Conservation (phyloP, 805 yeast genomes). For the Wickerhamiella kazuoi region DNA sequence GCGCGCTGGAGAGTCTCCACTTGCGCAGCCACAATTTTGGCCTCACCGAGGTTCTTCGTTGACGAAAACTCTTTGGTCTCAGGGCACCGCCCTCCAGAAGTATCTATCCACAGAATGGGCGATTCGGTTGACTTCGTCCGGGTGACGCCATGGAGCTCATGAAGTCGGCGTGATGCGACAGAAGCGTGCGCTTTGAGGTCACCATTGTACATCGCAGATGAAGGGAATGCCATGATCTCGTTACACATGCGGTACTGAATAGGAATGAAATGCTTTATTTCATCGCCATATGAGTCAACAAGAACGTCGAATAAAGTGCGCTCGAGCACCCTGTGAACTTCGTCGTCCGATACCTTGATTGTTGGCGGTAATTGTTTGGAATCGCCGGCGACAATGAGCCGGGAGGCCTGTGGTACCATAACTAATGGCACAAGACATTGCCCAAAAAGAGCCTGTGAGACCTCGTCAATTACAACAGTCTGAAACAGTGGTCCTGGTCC, state of each 20-base stretch:
- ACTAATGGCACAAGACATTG: conserved; percentile 92
- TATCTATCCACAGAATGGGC: conserved; percentile 70
- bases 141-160: conserved; percentile 36
- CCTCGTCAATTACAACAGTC: conserved; percentile 82
- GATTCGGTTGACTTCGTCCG: conserved; percentile 36
- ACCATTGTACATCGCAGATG: conserved; percentile 44
- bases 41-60: conserved; percentile 65
- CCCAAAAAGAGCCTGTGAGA: conserved; percentile 84
- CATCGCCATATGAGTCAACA: conserved; percentile 29
- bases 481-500: conserved; percentile 33
- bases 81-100: conserved; percentile 72
- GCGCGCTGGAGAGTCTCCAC: conserved; percentile 30
- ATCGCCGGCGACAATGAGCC: conserved; percentile 79
- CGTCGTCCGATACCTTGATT: conserved; percentile 33
- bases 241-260: conserved; percentile 80
- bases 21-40: conserved; percentile 40
- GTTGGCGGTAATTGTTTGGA: conserved; percentile 87
- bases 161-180: conserved; percentile 34
- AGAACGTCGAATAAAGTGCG: conserved; percentile 70
- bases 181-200: conserved; percentile 42
- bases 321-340: conserved; percentile 32
- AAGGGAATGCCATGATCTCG: conserved; percentile 62
- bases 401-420: conserved; percentile 36
- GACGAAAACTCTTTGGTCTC: conserved; percentile 30
- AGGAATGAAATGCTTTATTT: conserved; percentile 41